Evolutionary conservation across 2,329 filamentous ascomycete genomes (phyloP).

Genomic region (Pezicula carpinea): DNA sequence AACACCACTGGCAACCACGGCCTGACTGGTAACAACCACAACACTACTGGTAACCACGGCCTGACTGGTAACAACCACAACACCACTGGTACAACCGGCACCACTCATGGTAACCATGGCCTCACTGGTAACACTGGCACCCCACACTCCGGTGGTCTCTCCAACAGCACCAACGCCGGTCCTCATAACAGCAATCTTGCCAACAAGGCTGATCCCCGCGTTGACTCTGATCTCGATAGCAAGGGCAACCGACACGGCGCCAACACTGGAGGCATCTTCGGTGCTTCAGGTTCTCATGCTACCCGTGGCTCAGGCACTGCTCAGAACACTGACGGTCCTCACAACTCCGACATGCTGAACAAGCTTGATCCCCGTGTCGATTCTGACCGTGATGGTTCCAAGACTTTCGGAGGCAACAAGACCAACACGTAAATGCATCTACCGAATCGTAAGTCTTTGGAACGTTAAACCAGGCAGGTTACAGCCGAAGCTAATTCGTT

Average conservation of each 20-base stretch:
- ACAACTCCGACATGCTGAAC: slow-evolving; percentile 49
- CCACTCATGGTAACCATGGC: slow-evolving; percentile 5
- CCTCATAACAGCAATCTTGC: slow-evolving; percentile 30
- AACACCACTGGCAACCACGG: slow-evolving; percentile 15
- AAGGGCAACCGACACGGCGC: slow-evolving; percentile 30
- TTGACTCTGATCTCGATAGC: slow-evolving; percentile 46
- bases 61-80: slow-evolving; percentile 35
- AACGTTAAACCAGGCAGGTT: no score
- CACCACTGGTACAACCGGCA: slow-evolving; percentile 39
- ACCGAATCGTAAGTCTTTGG: no score
- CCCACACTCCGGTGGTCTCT: slow-evolving; percentile 14
- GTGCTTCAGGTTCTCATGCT: slow-evolving; percentile 23
- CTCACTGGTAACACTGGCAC: slow-evolving; percentile 4
- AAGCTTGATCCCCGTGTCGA: slow-evolving; percentile 51
- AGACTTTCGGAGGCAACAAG: slow-evolving; percentile 51
- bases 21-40: slow-evolving; percentile 36
- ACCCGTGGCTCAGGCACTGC: slow-evolving; percentile 30
- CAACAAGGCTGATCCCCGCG: slow-evolving; percentile 47
- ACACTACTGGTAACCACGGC: slow-evolving; percentile 31
- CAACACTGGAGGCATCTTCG: slow-evolving; percentile 24
- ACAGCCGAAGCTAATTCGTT: background rate
- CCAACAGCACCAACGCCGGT: slow-evolving; percentile 29
- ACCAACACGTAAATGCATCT: slow-evolving; percentile 31
- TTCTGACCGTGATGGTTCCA: slow-evolving; percentile 48
- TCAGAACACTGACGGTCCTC: slow-evolving; percentile 44